Base-by-base conservation (phyloP, 495 filamentous ascomycete genomes). In the Cetradonia linearis region DNA sequence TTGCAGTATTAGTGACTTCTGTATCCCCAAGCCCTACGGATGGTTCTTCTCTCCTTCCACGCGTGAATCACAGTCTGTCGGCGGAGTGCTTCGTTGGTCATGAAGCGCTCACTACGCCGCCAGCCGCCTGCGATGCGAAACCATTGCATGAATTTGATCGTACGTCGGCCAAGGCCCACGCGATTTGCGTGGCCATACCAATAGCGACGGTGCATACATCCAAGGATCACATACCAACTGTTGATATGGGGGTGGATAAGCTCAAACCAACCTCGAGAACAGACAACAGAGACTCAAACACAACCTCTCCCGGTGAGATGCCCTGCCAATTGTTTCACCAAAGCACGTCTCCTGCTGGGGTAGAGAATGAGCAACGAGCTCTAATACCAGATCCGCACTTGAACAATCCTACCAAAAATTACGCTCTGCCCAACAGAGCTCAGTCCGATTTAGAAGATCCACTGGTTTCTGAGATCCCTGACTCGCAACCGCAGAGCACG, bases 401-500 rank as follows among this genome's bases (percentile, higher is more conserved):
- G 28, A 30, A 54, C 11, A 9, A 14, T 33, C 13, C 20, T 13
- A 54, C 18, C 28, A 11, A 31, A 34, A 2, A 23, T 34, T n/a
- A 54, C 9, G n/a, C 20, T 30, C 27, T 2, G n/a, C 23, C 7
- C 20, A 13, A 36, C 11, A n/a, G 30, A 30, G 28, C 4, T 23
- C 50, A 54, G 33, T 54, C 30, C 33, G 57, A 52, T 40, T 16
- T 48, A 14, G 48, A 37, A 38, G 34, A 34, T 59, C 48, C 46
- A 13, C 23, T 50, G 9, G 46, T 44, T 25, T 6, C 34, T 37
- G 60, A 56, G 33, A 64, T 64, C 33, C 58, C 62, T 42, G 58
- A 64, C 34, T 64, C 58, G 52, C 62, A 64, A 46, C 46, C 62
- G 28, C 40, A 30, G 44, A 48, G 46, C 23, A 20, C 18, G 47